A percentile compares a stretch with the other conserved stretches of the same genome.
Conservation (phyloP, 1,139 yeast genomes). For the Protomyces pachydermus region DNA sequence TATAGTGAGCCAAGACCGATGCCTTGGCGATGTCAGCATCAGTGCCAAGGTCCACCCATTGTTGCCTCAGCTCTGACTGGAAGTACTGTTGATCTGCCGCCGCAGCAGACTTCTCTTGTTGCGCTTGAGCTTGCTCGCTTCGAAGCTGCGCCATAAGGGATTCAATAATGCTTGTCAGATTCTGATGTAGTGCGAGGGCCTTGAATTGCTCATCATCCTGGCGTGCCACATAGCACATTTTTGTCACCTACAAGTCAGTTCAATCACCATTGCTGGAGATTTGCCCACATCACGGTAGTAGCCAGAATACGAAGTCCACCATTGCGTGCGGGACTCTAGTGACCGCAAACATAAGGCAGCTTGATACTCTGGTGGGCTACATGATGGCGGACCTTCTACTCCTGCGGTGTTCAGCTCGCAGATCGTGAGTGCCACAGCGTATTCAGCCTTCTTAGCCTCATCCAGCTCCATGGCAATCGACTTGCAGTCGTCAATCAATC, state of each 20-base stretch:
- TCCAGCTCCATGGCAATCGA: conserved; percentile 7
- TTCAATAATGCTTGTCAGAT: not conserved
- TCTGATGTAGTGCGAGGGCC: conserved; percentile 5
- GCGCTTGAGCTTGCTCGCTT: not conserved
- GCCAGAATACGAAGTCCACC: conserved; percentile 26
- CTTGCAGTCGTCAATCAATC: conserved; percentile 1
- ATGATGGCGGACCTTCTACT: conserved; percentile 12
- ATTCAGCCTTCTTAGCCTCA: conserved; percentile 7
- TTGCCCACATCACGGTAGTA: conserved; percentile 23
- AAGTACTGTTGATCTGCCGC: not conserved
- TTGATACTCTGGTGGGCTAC: not conserved
- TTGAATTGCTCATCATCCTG: not conserved
- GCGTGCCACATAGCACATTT: conserved; percentile 14
- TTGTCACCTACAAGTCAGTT: not conserved
- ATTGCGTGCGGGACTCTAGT: not conserved
- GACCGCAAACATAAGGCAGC: conserved; percentile 8
- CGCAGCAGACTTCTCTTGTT: not conserved
- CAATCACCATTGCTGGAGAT: no score
- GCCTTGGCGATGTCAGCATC: not conserved
- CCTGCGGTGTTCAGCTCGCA: conserved; percentile 25
- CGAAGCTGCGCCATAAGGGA: not conserved
- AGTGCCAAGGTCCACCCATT: not conserved
- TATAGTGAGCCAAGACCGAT: not conserved
- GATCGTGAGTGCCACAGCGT: conserved; percentile 26
- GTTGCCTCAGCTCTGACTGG: not conserved